phyloP scores from a whole-genome alignment of 1,284 basidiomycete genomes.

The Trichosporon asahii region DNA sequence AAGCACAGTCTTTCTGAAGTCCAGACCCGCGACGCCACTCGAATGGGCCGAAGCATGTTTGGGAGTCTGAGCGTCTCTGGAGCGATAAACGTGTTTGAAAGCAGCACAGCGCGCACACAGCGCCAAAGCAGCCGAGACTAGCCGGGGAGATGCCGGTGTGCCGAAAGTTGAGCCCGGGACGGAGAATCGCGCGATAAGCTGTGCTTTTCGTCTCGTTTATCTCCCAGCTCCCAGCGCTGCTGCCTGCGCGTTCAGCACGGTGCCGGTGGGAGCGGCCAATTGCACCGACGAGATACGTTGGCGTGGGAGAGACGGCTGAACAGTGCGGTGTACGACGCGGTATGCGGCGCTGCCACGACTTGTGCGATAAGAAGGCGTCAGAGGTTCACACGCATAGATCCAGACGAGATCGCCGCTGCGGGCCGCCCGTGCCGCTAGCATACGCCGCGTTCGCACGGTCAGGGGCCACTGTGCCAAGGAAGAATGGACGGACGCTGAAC shows the following conservation, averaged over 20 bases:
- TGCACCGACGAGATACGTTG: not conserved
- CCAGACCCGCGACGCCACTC: too few species aligned
- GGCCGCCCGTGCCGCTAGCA: not conserved
- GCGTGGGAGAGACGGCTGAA: not conserved
- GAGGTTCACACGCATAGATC: not conserved
- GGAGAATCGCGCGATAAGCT: not conserved
- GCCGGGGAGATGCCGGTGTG: not conserved
- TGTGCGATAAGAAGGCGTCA: not conserved
- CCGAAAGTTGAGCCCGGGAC: too few species aligned
- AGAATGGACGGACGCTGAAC: not conserved
- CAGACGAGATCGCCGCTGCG: not conserved
- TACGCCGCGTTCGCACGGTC: not conserved
- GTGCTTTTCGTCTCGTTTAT: not conserved
- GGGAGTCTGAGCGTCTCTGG: too few species aligned
- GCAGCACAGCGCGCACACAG: too few species aligned
- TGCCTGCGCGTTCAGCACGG: too few species aligned
- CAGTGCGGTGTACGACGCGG: not conserved
- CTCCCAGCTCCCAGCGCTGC: not conserved
- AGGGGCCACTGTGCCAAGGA: not conserved
- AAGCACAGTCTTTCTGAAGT: too few species aligned
- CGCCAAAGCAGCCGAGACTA: not conserved
- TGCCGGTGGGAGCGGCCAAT: too few species aligned
- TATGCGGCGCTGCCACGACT: not conserved
- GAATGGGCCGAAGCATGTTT: too few species aligned
- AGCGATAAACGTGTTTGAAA: too few species aligned